A percentile compares a stretch with the other conserved stretches of the same genome.
These are phyloP conservation scores for Fusarium sp. DNA, from an alignment of 2,329 filamentous ascomycete genomes.

Conservation along the genomic window DNA sequence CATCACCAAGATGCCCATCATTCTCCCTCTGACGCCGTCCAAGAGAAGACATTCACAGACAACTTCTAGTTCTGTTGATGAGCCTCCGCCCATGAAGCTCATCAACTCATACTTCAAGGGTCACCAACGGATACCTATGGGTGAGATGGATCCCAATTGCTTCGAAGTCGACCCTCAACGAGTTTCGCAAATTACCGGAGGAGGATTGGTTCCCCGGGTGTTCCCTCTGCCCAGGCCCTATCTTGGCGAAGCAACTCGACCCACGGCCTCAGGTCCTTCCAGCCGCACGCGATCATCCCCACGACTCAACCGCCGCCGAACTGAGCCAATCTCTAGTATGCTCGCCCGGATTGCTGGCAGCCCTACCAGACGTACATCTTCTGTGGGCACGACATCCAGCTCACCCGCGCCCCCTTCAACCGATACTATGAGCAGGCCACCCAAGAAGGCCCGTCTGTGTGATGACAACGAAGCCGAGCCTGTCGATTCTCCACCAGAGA, in stretches of 20 bases:
- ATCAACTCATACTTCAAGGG: constrained; percentile 68
- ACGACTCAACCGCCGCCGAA: constrained; percentile 61
- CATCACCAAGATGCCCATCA: constrained; percentile 80
- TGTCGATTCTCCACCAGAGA: constrained; percentile 53
- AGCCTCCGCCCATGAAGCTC: constrained; percentile 57
- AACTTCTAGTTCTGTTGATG: constrained; percentile 33
- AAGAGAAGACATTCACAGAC: constrained; percentile 57
- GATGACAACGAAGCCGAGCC: constrained; percentile 58
- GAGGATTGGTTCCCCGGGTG: constrained; percentile 65
- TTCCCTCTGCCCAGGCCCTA: constrained; percentile 71
- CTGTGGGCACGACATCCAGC: constrained; percentile 19
- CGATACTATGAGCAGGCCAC: constrained; percentile 54
- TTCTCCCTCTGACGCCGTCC: constrained; percentile 55
- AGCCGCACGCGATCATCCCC: constrained; percentile 49
- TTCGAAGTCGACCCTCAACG: constrained; percentile 65
- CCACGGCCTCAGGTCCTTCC: constrained; percentile 19
- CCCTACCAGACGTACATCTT: constrained; percentile 30
- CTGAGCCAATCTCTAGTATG: constrained; percentile 63
- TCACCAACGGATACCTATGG: constrained; percentile 65
- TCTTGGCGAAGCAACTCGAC: constrained; percentile 53
- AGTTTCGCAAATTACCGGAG: constrained; percentile 61
- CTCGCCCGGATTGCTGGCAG: constrained; percentile 47
- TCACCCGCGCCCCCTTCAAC: constrained; percentile 20
- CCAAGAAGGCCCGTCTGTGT: constrained; percentile 69
- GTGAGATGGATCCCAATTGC: constrained; percentile 73